Percentiles rank a stretch among this genome's conserved stretches.
Evolutionary conservation across 306 rosid species (phyloP).

Genomic region (Castanopsis chinensis): DNA sequence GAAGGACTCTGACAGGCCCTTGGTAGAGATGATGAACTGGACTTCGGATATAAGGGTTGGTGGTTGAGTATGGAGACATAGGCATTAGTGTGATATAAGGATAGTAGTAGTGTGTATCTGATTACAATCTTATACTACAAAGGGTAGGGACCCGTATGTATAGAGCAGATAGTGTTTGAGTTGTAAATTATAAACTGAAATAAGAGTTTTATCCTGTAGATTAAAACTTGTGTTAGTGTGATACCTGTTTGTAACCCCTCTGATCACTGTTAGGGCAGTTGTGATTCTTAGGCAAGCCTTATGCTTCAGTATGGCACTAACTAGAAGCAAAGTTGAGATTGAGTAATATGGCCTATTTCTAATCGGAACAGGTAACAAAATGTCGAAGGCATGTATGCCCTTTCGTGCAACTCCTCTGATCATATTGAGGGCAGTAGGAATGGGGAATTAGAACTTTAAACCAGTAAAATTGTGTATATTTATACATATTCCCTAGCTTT

Average conservation of each 20-base stretch:
- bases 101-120: conserved; percentile 30
- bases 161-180: conserved; percentile 36
- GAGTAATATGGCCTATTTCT: no score
- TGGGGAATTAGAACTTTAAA: no score
- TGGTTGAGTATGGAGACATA: conserved; percentile 14
- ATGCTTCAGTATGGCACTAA: no score
- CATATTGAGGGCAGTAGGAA: no score
- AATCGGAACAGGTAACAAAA: no score
- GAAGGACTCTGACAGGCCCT: conserved; percentile 91
- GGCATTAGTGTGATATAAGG: conserved; percentile 23
- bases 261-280: no score
- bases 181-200: conserved; percentile 41
- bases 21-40: conserved; percentile 49
- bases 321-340: no score
- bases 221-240: conserved; percentile 33
- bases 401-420: no score
- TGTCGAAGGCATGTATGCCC: no score
- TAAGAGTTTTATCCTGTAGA: conserved; percentile 27
- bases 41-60: conserved; percentile 8
- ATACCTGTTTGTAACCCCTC: conserved; percentile 10
- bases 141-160: conserved; percentile 42
- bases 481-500: no score
- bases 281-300: no score
- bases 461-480: no score
- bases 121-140: conserved; percentile 19